Evolutionary conservation across 2,329 filamentous ascomycete genomes (phyloP), one percentile per base, ranked within the genome.

Genomic region (Alternaria gaisen): DNA sequence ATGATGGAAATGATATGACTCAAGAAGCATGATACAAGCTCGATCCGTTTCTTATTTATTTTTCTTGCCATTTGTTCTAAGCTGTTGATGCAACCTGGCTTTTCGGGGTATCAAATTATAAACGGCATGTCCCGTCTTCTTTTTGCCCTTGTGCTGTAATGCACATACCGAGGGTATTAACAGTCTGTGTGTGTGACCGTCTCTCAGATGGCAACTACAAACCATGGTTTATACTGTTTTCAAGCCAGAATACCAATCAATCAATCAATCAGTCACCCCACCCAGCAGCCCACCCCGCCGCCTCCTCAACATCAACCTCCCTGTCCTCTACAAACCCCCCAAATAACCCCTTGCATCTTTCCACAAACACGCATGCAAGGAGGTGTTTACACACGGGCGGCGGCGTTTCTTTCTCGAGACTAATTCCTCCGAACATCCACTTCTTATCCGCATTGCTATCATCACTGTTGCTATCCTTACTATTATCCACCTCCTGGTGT

Each of bases 361-460:
- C 89, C 6, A 85, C 89, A 56, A 98, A 77, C 41, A 94, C 79
- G 76, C 92, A 96, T 1, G 94, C 94, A 16, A 98, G 85, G 5
- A 98, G 79, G 79, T 99, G 94, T 80, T 97, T 97, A 77, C 94
- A 99, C 80, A 91, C 69, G 6, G 85, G 84, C 55, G 88, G 84
- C 55, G 88, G 86, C 59, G 85, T 80, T 38, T 79, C 73, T 4
- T 65, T 30, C 55, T 76, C 69, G 48, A 79, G 50, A 57, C 81
- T 82, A 53, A 84, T 52, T 0, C 87, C 87, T 0, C 88, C 69
- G 26, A 72, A 72, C 28, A 48, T 22, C 61, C 66, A 73, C n/a
- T n/a, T 11, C 60, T 9, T 38, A 1, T 18, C 40, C 2, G 18
- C 64, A 16, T 65, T 38, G 34, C 65, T 63, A 5, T 34, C 10